These are phyloP conservation scores for Trifolium pratense DNA, from an alignment of 306 rosid species.

Conservation along the genomic window DNA sequence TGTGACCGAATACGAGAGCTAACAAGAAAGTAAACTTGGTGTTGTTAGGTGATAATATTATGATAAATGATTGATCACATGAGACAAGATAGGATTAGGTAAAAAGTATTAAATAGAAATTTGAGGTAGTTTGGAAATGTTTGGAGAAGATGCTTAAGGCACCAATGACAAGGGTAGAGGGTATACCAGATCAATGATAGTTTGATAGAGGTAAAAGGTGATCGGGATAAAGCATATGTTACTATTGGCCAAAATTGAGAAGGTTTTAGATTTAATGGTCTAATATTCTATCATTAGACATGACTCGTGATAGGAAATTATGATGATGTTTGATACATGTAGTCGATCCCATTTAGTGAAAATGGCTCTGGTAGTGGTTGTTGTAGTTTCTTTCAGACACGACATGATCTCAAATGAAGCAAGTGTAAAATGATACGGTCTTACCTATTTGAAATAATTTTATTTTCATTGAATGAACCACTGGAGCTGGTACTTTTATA, in stretches of 20 bases:
- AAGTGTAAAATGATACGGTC: not conserved
- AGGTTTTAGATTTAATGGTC: not conserved
- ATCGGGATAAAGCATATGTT: not conserved
- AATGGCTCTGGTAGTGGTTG: not conserved
- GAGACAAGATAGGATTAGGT: not conserved
- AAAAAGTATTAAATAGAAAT: not conserved
- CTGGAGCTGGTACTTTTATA: not conserved
- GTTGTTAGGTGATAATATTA: not conserved
- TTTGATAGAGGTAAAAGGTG: not conserved
- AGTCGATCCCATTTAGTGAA: not conserved
- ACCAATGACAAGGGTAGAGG: not conserved
- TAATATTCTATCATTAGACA: not conserved
- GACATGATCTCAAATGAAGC: not conserved
- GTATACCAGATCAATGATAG: not conserved
- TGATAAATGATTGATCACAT: not conserved
- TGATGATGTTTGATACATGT: not conserved
- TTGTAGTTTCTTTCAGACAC: slow-evolving; percentile 5
- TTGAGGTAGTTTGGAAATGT: not conserved
- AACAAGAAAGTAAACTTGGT: not conserved
- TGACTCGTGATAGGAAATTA: not conserved
- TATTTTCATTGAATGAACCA: slow-evolving; percentile 15
- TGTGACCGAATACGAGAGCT: not conserved
- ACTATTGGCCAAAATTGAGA: not conserved
- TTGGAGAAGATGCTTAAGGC: not conserved
- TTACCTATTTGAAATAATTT: not conserved